phyloP scores from a whole-genome alignment of 1,284 basidiomycete genomes.

The Trametes versicolor region DNA sequence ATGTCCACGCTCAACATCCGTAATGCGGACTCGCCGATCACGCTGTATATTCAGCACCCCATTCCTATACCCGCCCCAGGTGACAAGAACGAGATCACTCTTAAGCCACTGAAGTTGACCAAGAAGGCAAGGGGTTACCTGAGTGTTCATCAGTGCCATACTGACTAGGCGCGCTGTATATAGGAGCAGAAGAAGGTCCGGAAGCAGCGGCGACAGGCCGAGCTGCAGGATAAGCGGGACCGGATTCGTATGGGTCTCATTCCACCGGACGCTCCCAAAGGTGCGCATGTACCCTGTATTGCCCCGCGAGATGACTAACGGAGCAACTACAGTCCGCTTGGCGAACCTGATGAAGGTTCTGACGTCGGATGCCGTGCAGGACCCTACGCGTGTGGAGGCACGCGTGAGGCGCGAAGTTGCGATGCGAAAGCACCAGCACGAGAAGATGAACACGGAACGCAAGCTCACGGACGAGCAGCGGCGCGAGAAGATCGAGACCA shows the following conservation, averaged over 20 bases:
- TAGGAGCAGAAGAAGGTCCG: conserved; percentile 98
- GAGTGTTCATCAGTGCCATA: not conserved
- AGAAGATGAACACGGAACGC: conserved; percentile 92
- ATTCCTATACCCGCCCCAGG: conserved; percentile 94
- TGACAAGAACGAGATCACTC: conserved; percentile 80
- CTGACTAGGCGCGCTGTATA: conserved; percentile 26
- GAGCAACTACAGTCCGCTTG: conserved; percentile 75
- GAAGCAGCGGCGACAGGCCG: conserved; percentile 87
- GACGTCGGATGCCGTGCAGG: conserved; percentile 95
- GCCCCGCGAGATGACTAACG: conserved; percentile 21
- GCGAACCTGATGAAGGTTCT: conserved; percentile 98
- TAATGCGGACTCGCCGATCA: conserved; percentile 80
- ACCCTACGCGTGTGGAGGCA: conserved; percentile 97
- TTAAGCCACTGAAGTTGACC: conserved; percentile 91
- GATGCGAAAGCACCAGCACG: conserved; percentile 88
- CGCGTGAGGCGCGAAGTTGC: conserved; percentile 94
- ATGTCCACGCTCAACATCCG: conserved; percentile 69
- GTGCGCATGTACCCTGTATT: conserved; percentile 47
- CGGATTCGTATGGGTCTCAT: conserved; percentile 95
- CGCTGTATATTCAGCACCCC: conserved; percentile 95
- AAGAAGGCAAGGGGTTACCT: conserved; percentile 65
- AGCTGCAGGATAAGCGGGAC: conserved; percentile 95
- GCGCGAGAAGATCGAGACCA: conserved; percentile 85
- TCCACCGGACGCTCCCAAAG: conserved; percentile 96
- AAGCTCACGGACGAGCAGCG: conserved; percentile 93